These are phyloP conservation scores for Diutina siamensis DNA, from an alignment of 1,139 yeast species.

Conservation along the genomic window DNA sequence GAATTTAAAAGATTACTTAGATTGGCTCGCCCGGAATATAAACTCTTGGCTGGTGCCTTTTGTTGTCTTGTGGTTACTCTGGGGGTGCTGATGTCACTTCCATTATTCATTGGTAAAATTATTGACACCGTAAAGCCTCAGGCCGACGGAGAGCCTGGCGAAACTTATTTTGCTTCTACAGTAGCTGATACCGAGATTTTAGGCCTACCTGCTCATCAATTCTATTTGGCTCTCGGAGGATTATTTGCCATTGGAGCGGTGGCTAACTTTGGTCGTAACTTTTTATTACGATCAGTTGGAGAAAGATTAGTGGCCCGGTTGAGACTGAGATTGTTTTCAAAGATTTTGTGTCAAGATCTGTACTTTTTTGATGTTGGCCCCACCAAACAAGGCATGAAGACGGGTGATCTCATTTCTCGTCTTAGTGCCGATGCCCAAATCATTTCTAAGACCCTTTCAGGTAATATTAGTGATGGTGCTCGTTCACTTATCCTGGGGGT, in stretches of 20 bases:
- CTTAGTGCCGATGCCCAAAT: slow-evolving; percentile 84
- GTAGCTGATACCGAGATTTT: slow-evolving; percentile 20
- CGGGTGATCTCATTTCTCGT: slow-evolving; percentile 86
- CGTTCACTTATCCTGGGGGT: slow-evolving; percentile 69
- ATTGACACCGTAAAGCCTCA: slow-evolving; percentile 26
- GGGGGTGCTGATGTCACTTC: slow-evolving; percentile 50
- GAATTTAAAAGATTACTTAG: slow-evolving; percentile 14
- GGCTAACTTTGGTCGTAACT: slow-evolving; percentile 74
- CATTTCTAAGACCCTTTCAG: slow-evolving; percentile 78
- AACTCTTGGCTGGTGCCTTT: slow-evolving; percentile 37
- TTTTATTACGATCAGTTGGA: slow-evolving; percentile 64
- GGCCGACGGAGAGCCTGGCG: slow-evolving; percentile 6
- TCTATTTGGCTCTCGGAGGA: slow-evolving; percentile 26
- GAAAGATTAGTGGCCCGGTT: slow-evolving; percentile 79
- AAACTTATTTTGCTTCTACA: neutral
- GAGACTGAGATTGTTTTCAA: slow-evolving; percentile 64
- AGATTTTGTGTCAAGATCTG: slow-evolving; percentile 75
- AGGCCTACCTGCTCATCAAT: slow-evolving; percentile 24
- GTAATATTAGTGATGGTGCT: slow-evolving; percentile 84
- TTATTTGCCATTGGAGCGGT: slow-evolving; percentile 58
- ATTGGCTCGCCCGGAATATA: slow-evolving; percentile 30
- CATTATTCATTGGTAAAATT: slow-evolving; percentile 71
- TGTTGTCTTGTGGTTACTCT: slow-evolving; percentile 46
- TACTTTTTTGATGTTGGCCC: slow-evolving; percentile 83
- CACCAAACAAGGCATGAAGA: slow-evolving; percentile 41